These are phyloP conservation scores for Collybia mongolica DNA, from an alignment of 768 basidiomycete genomes.

Conservation along the genomic window DNA sequence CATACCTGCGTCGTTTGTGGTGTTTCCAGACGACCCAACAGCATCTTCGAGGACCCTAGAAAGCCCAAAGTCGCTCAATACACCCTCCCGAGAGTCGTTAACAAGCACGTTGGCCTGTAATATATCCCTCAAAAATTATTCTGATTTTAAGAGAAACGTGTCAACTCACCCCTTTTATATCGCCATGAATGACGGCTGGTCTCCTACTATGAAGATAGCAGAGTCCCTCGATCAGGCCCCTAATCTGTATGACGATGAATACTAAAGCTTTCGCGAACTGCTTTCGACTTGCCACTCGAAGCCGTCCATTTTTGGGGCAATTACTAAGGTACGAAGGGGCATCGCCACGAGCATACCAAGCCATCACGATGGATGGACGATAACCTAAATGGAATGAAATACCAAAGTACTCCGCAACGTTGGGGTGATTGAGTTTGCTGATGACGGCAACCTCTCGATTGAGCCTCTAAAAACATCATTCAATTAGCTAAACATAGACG, in stretches of 20 bases:
- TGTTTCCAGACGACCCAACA: conserved; percentile 20
- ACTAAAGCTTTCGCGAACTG: too few species aligned
- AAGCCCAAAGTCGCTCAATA: conserved; percentile 45
- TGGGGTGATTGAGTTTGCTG: conserved; percentile 46
- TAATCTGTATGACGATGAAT: conserved; percentile 24
- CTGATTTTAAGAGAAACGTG: too few species aligned
- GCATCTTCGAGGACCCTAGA: conserved; percentile 30
- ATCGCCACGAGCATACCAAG: conserved; percentile 49
- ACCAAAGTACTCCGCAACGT: conserved; percentile 45
- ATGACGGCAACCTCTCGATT: conserved; percentile 46
- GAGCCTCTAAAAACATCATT: conserved; percentile 31
- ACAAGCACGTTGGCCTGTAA: conserved; percentile 45
- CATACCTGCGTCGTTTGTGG: conserved; percentile 19
- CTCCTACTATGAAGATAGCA: conserved; percentile 38
- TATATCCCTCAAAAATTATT: too few species aligned
- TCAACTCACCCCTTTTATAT: conserved; percentile 26
- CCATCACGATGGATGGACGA: conserved; percentile 37
- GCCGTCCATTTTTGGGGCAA: conserved; percentile 20
- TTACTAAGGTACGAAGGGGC: conserved; percentile 37
- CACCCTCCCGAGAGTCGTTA: conserved; percentile 36
- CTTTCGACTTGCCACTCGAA: conserved; percentile 30
- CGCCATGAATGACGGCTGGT: conserved; percentile 33
- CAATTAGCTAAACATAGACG: not conserved
- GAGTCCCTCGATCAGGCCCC: conserved; percentile 40
- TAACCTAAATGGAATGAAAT: conserved; percentile 34